Conservation (phyloP, 164 flowering plant species). For the Vitis labrusca region DNA sequence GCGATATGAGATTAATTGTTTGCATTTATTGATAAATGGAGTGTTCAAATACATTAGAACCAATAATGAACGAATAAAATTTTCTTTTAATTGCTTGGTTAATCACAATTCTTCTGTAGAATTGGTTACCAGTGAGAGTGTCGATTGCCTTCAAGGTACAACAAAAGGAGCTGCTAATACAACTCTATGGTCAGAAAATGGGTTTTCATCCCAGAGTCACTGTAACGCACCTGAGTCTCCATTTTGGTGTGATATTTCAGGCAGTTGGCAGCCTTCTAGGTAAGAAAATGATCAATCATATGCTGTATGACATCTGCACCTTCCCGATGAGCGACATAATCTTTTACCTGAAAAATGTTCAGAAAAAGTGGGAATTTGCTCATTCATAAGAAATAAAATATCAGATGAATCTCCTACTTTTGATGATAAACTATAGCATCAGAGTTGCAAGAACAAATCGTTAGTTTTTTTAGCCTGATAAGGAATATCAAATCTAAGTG, state of each 20-base stretch:
- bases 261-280: constrained; percentile 24
- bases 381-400: background rate
- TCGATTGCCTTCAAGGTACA: background rate
- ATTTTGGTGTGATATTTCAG: background rate
- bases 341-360: constrained; percentile 63
- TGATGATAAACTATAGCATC: background rate
- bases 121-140: background rate
- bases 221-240: background rate
- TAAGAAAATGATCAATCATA: constrained; percentile 82
- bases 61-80: background rate
- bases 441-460: background rate
- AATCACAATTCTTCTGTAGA: background rate
- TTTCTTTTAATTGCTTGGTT: background rate
- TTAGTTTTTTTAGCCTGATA: too few species aligned
- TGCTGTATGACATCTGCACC: constrained; percentile 91
- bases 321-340: constrained; percentile 58
- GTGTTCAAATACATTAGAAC: background rate
- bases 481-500: too few species aligned
- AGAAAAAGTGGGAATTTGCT: background rate
- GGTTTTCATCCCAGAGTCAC: background rate
- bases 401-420: background rate
- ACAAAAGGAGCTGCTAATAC: background rate
- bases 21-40: background rate
- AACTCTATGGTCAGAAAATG: background rate
- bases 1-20: background rate